Conservation (phyloP, 2,329 filamentous ascomycete genomes). For the Ophioceras dolichostomum region DNA sequence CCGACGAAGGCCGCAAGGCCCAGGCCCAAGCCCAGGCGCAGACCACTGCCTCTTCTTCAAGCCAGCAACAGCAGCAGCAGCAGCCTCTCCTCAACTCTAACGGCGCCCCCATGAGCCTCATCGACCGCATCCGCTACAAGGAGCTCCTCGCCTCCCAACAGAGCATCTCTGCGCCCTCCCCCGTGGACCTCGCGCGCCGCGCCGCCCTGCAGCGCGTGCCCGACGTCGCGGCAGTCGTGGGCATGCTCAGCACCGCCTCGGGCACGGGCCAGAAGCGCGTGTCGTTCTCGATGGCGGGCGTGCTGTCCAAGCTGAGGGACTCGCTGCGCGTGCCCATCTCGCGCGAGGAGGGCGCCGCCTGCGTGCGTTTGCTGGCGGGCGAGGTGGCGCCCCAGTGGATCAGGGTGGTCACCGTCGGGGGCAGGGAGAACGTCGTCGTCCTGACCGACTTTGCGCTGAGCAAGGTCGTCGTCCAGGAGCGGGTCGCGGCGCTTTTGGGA, state of each 20-base stretch:
- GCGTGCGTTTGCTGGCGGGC: constrained; percentile 36
- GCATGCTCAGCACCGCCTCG: constrained; percentile 49
- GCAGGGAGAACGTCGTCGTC: constrained; percentile 45
- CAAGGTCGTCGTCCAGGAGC: constrained; percentile 20
- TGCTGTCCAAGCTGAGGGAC: constrained; percentile 55
- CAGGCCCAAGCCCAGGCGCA: constrained; percentile 12
- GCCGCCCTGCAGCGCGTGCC: constrained; percentile 54
- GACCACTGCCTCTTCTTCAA: too few species aligned
- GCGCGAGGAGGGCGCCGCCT: constrained; percentile 35
- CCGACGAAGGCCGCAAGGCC: constrained; percentile 22
- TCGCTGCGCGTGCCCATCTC: constrained; percentile 47
- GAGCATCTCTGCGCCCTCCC: constrained; percentile 25
- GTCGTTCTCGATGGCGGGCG: constrained; percentile 51
- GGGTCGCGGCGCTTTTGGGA: constrained; percentile 9
- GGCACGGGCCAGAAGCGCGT: constrained; percentile 40
- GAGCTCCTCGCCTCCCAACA: constrained; percentile 39
- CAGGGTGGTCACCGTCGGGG: constrained; percentile 35
- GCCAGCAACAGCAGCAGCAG: too few species aligned
- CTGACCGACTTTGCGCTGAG: constrained; percentile 24
- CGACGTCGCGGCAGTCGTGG: constrained; percentile 57
- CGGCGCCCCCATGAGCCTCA: constrained; percentile 49
- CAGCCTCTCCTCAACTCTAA: constrained; percentile 25
- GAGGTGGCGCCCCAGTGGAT: constrained; percentile 48
- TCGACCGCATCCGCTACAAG: constrained; percentile 67
- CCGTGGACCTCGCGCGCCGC: constrained; percentile 44